Conservation (phyloP, 352 stramenopile species). For the Hyaloperonospora arabidopsidis region DNA sequence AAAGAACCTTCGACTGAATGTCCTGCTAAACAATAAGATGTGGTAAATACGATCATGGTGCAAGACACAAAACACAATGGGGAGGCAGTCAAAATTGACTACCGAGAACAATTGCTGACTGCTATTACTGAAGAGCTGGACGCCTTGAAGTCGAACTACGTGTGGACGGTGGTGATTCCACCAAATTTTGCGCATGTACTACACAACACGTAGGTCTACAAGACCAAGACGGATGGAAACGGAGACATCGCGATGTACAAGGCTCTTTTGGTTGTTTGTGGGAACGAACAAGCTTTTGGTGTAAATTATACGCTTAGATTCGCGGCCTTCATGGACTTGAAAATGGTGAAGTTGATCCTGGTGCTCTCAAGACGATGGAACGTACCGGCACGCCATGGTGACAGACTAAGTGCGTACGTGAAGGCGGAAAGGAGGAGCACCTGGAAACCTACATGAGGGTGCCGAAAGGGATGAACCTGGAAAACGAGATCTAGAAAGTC, state of each 20-base stretch:
- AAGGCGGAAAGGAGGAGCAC: slow-evolving; percentile 11
- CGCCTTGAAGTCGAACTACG: slow-evolving; percentile 1
- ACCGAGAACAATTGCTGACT: not conserved
- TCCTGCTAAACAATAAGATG: not conserved
- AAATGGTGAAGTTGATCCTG: not conserved
- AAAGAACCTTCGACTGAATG: not conserved
- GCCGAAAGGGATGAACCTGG: slow-evolving; percentile 8
- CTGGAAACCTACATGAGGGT: slow-evolving; percentile 21
- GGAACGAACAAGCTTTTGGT: not conserved
- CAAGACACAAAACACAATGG: not conserved
- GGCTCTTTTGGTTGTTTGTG: not conserved
- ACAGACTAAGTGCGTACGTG: not conserved
- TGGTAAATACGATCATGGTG: not conserved
- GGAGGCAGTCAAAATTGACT: not conserved
- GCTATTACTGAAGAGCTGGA: not conserved
- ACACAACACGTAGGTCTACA: not conserved
- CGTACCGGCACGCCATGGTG: not conserved
- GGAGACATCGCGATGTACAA: not conserved
- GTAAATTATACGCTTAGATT: not conserved
- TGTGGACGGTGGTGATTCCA: not conserved
- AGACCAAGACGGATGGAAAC: not conserved
- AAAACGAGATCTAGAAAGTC: not conserved
- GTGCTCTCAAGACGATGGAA: not conserved
- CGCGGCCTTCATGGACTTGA: not conserved
- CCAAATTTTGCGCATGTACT: not conserved